Evolutionary conservation across 768 basidiomycete genomes (phyloP).

Genomic region (Phaeolepiota aurea): DNA sequence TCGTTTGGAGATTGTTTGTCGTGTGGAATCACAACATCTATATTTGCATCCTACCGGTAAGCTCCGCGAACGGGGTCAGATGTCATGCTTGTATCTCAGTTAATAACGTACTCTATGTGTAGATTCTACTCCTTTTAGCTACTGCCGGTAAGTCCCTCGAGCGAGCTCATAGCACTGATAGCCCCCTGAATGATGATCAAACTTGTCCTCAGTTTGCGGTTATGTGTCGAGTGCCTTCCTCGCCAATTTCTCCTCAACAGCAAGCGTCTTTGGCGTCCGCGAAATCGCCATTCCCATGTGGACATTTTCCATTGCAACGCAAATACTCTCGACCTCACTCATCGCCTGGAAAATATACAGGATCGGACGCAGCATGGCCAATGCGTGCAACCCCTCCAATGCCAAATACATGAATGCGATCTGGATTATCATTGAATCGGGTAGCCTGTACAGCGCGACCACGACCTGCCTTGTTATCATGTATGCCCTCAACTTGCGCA

Average conservation of each 20-base stretch:
- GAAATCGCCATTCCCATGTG: neutral
- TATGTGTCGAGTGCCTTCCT: neutral
- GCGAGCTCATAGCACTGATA: neutral
- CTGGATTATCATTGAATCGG: neutral
- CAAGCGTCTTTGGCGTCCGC: neutral
- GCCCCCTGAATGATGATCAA: neutral
- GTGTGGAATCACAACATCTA: neutral
- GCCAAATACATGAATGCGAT: neutral
- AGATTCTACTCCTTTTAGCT: neutral
- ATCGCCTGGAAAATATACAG: neutral
- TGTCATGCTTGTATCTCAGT: no score
- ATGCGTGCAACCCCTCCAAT: neutral
- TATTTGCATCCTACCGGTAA: neutral
- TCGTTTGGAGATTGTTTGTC: neutral
- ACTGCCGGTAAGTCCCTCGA: neutral
- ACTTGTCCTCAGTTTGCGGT: neutral
- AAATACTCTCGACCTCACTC: neutral
- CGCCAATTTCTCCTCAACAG: neutral
- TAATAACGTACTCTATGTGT: no score
- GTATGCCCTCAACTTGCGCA: neutral
- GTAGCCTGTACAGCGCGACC: neutral
- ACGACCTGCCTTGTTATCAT: neutral
- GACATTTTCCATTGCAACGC: neutral
- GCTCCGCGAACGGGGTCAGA: no score
- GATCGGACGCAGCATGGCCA: neutral